These are phyloP conservation scores for Monosporozyma aquatica DNA, from an alignment of 805 yeast genomes.

Conservation along the genomic window DNA sequence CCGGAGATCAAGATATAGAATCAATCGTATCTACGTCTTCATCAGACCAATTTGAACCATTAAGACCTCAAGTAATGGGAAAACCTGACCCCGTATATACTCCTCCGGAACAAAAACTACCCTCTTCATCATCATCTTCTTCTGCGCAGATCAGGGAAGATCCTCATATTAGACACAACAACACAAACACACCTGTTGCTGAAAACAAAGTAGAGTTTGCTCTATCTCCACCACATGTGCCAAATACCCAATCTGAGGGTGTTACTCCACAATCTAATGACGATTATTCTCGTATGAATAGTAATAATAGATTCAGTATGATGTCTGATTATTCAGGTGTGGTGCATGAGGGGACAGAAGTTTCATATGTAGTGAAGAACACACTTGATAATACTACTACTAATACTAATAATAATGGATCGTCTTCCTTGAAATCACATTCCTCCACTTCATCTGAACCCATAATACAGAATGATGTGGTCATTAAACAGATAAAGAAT, in stretches of 20 bases:
- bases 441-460: neutral
- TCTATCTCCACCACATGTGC: neutral
- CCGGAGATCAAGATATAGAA: neutral
- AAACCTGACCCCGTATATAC: neutral
- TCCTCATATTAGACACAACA: neutral
- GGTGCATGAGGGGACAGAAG: constrained; percentile 27
- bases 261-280: neutral
- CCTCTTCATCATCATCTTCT: neutral
- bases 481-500: constrained; percentile 14
- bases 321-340: constrained; percentile 28
- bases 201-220: neutral
- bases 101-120: neutral
- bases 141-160: neutral
- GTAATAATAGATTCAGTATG: constrained; percentile 16
- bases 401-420: too few species aligned
- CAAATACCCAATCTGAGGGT: neutral
- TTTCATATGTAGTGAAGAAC: constrained; percentile 23
- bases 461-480: constrained; percentile 8
- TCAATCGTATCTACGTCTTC: neutral
- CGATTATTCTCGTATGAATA: neutral
- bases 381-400: neutral
- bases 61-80: neutral
- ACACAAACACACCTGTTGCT: neutral
- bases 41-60: neutral
- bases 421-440: neutral